A percentile compares a stretch with the other conserved stretches of the same genome.
Conservation (phyloP, 257 asterid genomes). For the Leonotis leonurus region DNA sequence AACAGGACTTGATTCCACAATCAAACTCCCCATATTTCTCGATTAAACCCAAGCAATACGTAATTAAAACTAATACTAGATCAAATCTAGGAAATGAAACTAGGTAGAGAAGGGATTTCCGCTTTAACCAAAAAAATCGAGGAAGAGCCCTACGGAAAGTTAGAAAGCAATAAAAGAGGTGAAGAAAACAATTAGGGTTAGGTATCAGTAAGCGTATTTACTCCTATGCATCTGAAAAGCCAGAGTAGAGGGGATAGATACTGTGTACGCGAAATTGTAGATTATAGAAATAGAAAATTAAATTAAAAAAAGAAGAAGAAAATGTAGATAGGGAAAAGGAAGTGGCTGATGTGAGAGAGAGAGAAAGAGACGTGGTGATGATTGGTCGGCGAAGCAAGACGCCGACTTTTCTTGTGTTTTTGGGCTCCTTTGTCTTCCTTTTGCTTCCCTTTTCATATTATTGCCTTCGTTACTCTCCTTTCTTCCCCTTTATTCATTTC, state of each 20-base stretch:
- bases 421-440: conserved; percentile 16
- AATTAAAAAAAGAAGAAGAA: background rate
- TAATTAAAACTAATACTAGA: conserved; percentile 5
- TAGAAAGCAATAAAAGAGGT: background rate
- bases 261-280: conserved; percentile 11
- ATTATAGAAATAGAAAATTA: conserved; percentile 21
- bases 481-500: too few species aligned
- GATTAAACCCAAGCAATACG: background rate
- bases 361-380: background rate
- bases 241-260: conserved; percentile 3
- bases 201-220: conserved; percentile 10
- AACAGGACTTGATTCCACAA: conserved; percentile 23
- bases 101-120: conserved; percentile 15
- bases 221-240: background rate
- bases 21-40: conserved; percentile 28
- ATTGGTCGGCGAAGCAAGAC: conserved; percentile 30
- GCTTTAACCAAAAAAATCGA: conserved; percentile 26
- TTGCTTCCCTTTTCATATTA: conserved; percentile 13
- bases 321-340: background rate
- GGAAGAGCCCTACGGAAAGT: conserved; percentile 20
- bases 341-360: background rate
- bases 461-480: conserved; percentile 19
- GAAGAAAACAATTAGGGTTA: background rate
- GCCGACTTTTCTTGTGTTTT: conserved; percentile 26
- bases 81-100: conserved; percentile 7